These are phyloP conservation scores for Mycena galericulata DNA, from an alignment of 768 basidiomycete species.

Conservation along the genomic window DNA sequence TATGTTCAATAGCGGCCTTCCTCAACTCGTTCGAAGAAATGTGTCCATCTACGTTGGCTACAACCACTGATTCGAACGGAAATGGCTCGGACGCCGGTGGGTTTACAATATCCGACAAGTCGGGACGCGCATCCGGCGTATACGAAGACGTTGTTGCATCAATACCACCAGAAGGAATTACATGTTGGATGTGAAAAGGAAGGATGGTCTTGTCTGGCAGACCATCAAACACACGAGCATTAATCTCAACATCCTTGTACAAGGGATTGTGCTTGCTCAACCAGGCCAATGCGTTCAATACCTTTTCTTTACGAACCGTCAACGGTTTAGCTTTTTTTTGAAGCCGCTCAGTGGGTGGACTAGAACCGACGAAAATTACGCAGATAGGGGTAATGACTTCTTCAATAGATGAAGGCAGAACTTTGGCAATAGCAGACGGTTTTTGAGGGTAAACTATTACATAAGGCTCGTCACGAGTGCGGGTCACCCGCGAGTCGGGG, in stretches of 20 bases:
- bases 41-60: constrained; percentile 4
- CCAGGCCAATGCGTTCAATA: constrained; percentile 40
- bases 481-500: too few relatives aligned
- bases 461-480: too few relatives aligned
- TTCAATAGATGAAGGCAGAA: constrained; percentile 36
- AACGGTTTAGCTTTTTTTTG: constrained; percentile 38
- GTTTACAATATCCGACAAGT: not conserved
- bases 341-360: constrained; percentile 34
- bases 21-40: not conserved
- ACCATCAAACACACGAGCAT: constrained; percentile 19
- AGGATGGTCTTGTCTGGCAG: constrained; percentile 23
- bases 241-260: constrained; percentile 34
- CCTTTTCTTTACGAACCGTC: constrained; percentile 23
- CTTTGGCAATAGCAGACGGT: constrained; percentile 22
- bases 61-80: not conserved
- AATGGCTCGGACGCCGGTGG: not conserved
- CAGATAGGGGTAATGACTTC: constrained; percentile 38
- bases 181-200: constrained; percentile 32
- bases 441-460: constrained; percentile 41
- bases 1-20: not conserved
- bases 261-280: constrained; percentile 37
- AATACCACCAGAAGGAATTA: constrained; percentile 1
- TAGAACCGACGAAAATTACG: constrained; percentile 40
- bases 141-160: not conserved
- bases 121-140: not conserved